phyloP scores from a whole-genome alignment of 768 basidiomycete species.

The Termitomyces sp. region DNA sequence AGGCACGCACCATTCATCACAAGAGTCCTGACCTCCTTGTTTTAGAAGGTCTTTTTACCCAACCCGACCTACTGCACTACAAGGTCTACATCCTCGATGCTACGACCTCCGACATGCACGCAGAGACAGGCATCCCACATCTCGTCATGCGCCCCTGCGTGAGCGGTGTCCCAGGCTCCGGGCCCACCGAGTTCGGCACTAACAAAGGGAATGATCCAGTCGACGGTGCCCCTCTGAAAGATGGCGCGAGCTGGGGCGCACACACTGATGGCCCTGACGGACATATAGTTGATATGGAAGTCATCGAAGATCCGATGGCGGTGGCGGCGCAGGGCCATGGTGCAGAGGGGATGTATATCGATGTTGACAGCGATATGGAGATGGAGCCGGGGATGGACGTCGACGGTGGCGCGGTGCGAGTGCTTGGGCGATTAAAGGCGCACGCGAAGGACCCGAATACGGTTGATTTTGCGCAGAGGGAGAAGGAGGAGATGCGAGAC shows the following conservation, averaged over 20 bases:
- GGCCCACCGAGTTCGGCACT: background rate
- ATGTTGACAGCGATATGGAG: constrained; percentile 7
- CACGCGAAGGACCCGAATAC: constrained; percentile 42
- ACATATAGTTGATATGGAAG: constrained; percentile 27
- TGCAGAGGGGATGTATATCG: constrained; percentile 6
- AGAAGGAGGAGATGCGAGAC: constrained; percentile 88
- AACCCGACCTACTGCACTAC: constrained; percentile 43
- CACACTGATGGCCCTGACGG: constrained; percentile 41
- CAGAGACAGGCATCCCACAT: constrained; percentile 30
- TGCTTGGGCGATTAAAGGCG: background rate
- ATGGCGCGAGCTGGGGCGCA: constrained; percentile 19
- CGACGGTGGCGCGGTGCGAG: background rate
- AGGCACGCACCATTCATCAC: background rate
- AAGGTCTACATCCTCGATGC: constrained; percentile 77
- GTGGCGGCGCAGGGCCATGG: background rate
- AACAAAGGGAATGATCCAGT: background rate
- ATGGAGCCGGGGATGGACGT: constrained; percentile 20
- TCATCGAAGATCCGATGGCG: constrained; percentile 8
- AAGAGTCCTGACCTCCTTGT: background rate
- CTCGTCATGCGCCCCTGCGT: constrained; percentile 48
- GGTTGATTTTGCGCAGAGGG: constrained; percentile 76
- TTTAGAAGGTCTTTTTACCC: background rate
- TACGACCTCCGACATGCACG: constrained; percentile 23
- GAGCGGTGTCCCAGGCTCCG: constrained; percentile 29
- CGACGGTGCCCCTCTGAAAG: background rate